These are phyloP conservation scores for Aechmea fasciata DNA, from an alignment of 176 grass and related monocot genomes.

Conservation along the genomic window DNA sequence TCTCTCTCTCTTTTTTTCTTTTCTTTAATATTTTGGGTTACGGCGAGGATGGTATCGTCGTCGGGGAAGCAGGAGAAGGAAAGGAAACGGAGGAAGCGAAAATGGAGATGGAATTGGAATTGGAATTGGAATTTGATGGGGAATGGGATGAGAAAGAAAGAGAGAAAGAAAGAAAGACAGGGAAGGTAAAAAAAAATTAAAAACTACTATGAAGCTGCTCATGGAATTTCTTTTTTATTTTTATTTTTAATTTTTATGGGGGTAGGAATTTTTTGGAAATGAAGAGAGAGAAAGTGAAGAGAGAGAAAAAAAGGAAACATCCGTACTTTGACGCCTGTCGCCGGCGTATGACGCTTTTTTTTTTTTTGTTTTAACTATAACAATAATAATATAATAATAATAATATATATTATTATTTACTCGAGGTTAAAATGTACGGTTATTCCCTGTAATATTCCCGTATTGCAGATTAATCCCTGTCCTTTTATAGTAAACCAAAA, in stretches of 20 bases:
- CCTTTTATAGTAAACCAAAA: too few species aligned
- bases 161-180: background rate
- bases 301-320: conserved; percentile 26
- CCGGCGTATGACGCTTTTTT: conserved; percentile 43
- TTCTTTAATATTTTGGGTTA: background rate
- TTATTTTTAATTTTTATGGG: conserved; percentile 5
- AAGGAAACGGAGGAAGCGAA: too few species aligned
- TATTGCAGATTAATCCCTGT: too few species aligned
- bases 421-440: background rate
- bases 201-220: conserved; percentile 20
- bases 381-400: too few species aligned
- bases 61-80: conserved; percentile 16
- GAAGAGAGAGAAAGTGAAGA: conserved; percentile 21
- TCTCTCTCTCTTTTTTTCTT: too few species aligned
- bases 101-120: conserved; percentile 11
- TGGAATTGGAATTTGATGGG: conserved; percentile 21
- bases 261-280: conserved; percentile 1
- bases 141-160: background rate
- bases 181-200: background rate
- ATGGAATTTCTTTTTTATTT: conserved; percentile 23
- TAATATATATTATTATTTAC: background rate
- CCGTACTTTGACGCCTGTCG: conserved; percentile 81
- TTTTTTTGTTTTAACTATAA: conserved; percentile 28
- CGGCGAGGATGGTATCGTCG: conserved; percentile 47
- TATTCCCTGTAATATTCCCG: too few species aligned